Evolutionary conservation across 2,329 filamentous ascomycete genomes (phyloP), one percentile per base, ranked within the genome.

Genomic region (Pseudocercospora fuligena): DNA sequence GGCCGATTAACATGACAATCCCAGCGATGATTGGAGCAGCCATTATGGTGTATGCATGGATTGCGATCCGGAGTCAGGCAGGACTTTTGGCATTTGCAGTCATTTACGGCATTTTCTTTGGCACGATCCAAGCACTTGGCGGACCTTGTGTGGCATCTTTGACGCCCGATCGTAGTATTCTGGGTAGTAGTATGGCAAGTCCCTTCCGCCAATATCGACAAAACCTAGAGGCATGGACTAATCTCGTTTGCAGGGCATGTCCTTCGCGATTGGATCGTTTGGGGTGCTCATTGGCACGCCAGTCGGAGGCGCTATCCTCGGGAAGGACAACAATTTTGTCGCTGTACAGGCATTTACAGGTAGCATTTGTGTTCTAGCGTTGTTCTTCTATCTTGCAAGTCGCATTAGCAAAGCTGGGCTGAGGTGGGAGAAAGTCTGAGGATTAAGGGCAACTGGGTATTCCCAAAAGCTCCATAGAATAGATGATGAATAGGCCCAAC

Each of bases 1-100:
- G 88, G 0, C 80, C 83, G 0, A 64, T 89, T 2, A 89, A 89
- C 72, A 78, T 84, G 64, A 74, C 27, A 1, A 40, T 84, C 66
- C 77, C 81, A 0, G 80, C 80, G 78, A 79, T 54, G 76, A 77
- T 2, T 70, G 47, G 56, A n/a, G 64, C 64, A 19, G 60, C 60
- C 6, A 54, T 68, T 7, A 63, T 72, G 23, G 66, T 56, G 14
- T 70, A 70, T 53, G 63, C 64, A 43, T 67, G 66, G 65, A 66
- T 70, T 31, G 70, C 67, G n/a, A 65, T 72, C 40, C 58, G 59
- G 16, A 56, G 66, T 27, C 31, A 64, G 9, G 51, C 56, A n/a
- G 70, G 65, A 19, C 60, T 72, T 12, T 56, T 72, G 43, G 56
- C 63, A 43, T 67, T 67, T 36, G 65, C 70, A 23, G 49, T 70